phyloP scores from a whole-genome alignment of 441 rosid genomes.

The Gossypium gossypioides region DNA sequence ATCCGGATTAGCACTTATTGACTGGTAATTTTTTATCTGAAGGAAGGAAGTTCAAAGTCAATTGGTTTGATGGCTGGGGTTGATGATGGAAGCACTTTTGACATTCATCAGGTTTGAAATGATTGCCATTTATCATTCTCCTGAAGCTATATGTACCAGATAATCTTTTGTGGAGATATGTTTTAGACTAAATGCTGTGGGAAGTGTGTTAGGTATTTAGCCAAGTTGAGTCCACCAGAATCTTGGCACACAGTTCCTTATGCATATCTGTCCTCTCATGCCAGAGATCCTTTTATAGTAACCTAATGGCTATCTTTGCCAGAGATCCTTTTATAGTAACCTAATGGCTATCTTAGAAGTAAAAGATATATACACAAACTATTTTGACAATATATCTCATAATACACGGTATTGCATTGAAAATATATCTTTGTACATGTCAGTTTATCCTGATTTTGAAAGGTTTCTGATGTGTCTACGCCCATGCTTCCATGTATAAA shows the following conservation, averaged over 20 bases:
- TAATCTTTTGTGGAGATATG: background rate
- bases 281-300: background rate
- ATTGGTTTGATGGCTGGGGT: constrained; percentile 63
- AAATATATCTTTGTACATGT: constrained; percentile 4
- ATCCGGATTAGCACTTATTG: constrained; percentile 11
- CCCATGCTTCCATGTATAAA: background rate
- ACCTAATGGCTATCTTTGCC: background rate
- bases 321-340: background rate
- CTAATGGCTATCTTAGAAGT: background rate
- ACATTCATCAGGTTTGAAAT: constrained; percentile 60
- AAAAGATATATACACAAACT: background rate
- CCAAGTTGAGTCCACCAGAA: background rate
- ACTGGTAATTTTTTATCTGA: constrained; percentile 24
- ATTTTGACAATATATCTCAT: background rate
- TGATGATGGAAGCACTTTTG: constrained; percentile 61
- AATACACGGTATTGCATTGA: background rate
- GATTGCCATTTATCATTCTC: background rate
- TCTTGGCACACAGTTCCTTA: background rate
- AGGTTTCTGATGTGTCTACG: constrained; percentile 4
- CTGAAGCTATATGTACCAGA: constrained; percentile 8
- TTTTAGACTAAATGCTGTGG: constrained; percentile 2
- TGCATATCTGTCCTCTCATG: background rate
- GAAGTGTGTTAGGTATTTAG: background rate
- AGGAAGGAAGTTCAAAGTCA: constrained; percentile 66
- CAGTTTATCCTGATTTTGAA: constrained; percentile 17